Evolutionary conservation across 768 basidiomycete genomes (phyloP), one percentile per base, ranked within the genome.

Genomic region (Suillus variegatus): DNA sequence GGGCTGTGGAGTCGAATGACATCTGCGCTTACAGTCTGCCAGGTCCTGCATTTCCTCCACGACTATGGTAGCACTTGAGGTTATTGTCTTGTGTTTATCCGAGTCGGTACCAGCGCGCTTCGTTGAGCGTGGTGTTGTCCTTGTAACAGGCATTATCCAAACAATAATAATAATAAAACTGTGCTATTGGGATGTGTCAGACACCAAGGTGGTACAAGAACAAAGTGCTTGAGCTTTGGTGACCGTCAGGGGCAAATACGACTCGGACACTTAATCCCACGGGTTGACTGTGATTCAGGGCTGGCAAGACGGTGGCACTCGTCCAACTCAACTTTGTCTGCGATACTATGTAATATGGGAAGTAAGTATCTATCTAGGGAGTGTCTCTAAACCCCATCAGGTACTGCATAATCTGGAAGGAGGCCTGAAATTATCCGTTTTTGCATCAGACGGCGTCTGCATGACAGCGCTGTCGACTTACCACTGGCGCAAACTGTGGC

Each of bases 1-100:
- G 32, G 14, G 4, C 5, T 22, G 1, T 36, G 13, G 6, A 56
- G 6, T 20, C 13, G 36, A 28, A 12, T 49, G 60, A 25, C 9
- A 35, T 43, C 28, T 7, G 40, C n/a, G n/a, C 64, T 64, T 40
- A 64, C 64, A 51, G 36, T 36, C 38, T 47, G 64, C n/a, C 20
- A 64, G 36, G 36, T 64, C 60, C n/a, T 64, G 64, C 41, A 38
- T 32, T 16, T 63, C 64, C 13, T 46, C n/a, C 32, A 2, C 16
- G 32, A 64, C 44, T 22, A 18, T 16, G 2, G 8, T 25, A n/a
- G 25, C 14, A 8, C 10, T 56, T 61, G 4, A 6, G 22, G 16
- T 38, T 49, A 22, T 18, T 22, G 55, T 22, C 38, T 63, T 60
- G 13, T 5, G 52, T 52, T 5, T 35, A 16, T 63, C 28, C 28